Conservation (phyloP, 208 protist species). For the Vickermania spadyakhi region DNA sequence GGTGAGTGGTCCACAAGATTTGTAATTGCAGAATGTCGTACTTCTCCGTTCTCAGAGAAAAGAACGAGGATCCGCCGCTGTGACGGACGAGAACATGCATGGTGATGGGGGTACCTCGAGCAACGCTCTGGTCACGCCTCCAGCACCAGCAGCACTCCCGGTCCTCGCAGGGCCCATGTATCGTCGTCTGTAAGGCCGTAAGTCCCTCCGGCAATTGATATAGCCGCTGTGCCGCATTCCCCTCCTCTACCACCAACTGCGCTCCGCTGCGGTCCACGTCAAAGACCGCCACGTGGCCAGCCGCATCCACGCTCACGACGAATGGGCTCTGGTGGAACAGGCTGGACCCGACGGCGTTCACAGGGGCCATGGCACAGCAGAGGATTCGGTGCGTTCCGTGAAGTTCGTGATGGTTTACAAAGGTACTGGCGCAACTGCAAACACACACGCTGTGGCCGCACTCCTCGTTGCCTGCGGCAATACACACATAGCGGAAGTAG, state of each 20-base stretch:
- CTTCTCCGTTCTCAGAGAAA: no score
- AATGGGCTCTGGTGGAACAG: conserved; percentile 2
- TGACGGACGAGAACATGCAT: neutral
- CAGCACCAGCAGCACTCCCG: neutral
- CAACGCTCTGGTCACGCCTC: neutral
- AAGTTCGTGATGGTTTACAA: neutral
- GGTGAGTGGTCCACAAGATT: neutral
- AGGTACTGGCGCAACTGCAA: neutral
- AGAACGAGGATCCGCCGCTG: neutral
- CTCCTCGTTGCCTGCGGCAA: neutral
- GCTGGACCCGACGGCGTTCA: neutral
- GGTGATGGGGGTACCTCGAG: neutral
- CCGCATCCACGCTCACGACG: neutral
- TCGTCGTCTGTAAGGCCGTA: neutral
- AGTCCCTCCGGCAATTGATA: neutral
- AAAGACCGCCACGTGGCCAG: neutral
- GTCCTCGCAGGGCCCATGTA: neutral
- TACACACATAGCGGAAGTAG: neutral
- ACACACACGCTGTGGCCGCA: conserved; percentile 1
- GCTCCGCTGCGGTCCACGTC: neutral
- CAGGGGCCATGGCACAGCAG: neutral
- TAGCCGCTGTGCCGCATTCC: neutral
- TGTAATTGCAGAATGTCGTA: neutral
- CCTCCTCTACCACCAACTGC: neutral
- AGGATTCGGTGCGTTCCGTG: neutral